Evolutionary conservation across 176 grass and related monocot genomes (phyloP), one percentile per base, ranked within the genome.

Genomic region (Cenchrus fungigraminus): DNA sequence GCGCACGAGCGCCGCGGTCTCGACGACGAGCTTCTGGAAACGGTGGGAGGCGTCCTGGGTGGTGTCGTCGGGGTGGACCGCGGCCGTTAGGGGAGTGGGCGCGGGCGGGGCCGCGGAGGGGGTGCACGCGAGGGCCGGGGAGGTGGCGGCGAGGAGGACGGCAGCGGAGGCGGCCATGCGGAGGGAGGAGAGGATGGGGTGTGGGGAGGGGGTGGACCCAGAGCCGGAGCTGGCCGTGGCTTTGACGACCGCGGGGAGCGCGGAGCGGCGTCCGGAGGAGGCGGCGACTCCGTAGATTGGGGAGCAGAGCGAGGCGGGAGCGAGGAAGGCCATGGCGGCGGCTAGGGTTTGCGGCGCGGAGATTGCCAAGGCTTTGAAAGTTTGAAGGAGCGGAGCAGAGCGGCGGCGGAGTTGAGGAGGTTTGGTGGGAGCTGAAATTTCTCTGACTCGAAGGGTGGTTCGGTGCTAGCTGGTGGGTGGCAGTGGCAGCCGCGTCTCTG

Each of bases 11-110:
- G 72, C 69, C n/a, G 90, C 84, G 20, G 95, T 90, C 87, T 91
- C 86, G 75, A 89, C 71, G 72, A 89, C 74, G 63, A 95, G 88
- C 76, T 88, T 86, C 80, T 94, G 90, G 42, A 95, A 87, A 58
- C 65, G 44, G 43, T 68, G 77, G 37, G 88, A 75, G 47, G 56
- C 76, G 52, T 82, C 80, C 14, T 72, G 44, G 54, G 72, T 14
- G 74, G 82, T 6, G 45, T 46, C 45, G 45, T 46, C 45, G 1
- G 37, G 2, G 37, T 80, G 73, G 55, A 71, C 68, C 6, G 88
- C 40, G 76, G 12, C 64, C 49, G 78, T 68, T 37, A 77, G 45
- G 14, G 81, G 57, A 6, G 84, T 25, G 53, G 58, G 57, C n/a
- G 76, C 6, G 1, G 52, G 20, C 13, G 29, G 63, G 1, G 86